Conservation (phyloP, 257 asterid species). For the Avicennia marina region DNA sequence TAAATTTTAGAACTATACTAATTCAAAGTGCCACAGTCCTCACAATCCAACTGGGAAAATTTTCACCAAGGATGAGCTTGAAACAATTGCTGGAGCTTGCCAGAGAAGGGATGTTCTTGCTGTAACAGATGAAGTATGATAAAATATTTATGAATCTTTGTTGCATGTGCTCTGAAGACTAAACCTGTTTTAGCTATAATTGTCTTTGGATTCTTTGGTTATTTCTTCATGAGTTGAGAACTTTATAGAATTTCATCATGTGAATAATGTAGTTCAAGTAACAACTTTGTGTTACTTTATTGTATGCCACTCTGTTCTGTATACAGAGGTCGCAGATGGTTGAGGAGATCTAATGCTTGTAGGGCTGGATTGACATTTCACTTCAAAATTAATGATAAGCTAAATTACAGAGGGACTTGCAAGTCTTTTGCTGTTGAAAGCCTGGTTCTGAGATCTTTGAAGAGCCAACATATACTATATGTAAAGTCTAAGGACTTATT, state of each 20-base stretch:
- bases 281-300: not conserved
- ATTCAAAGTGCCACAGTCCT: slow-evolving; percentile 61
- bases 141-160: slow-evolving; percentile 6
- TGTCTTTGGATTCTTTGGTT: not conserved
- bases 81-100: slow-evolving; percentile 82
- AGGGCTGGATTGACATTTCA: not conserved
- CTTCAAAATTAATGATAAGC: not conserved
- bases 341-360: not conserved
- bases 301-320: not conserved
- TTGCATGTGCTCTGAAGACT: slow-evolving; percentile 4
- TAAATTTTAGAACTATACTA: slow-evolving; percentile 26
- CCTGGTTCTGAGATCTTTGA: too few species aligned
- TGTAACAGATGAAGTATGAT: slow-evolving; percentile 90
- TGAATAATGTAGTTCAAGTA: not conserved
- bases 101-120: slow-evolving; percentile 58
- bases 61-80: slow-evolving; percentile 72
- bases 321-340: not conserved
- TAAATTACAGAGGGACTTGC: not conserved
- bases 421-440: too few species aligned
- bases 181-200: slow-evolving; percentile 1
- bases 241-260: slow-evolving; percentile 1
- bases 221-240: not conserved
- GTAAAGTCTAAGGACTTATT: too few species aligned
- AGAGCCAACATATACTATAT: too few species aligned
- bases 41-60: slow-evolving; percentile 97